Percentiles rank a stretch among this genome's conserved stretches.
These are phyloP conservation scores for Microdochium paspali DNA, from an alignment of 2,329 filamentous ascomycete species.

Conservation along the genomic window DNA sequence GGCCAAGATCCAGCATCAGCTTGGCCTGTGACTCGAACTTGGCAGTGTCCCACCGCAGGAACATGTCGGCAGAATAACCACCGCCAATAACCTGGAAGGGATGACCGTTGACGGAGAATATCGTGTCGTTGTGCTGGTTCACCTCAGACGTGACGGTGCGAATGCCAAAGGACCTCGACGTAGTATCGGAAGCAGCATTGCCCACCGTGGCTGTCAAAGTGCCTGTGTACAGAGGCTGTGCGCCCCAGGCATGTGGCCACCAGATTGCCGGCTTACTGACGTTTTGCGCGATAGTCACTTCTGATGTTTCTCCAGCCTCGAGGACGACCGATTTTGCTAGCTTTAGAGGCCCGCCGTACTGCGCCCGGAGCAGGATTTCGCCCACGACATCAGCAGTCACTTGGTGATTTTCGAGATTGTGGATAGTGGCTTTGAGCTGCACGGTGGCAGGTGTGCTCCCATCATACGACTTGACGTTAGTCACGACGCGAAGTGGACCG, in stretches of 20 bases:
- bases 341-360: constrained; percentile 7
- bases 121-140: constrained; percentile 42
- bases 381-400: constrained; percentile 25
- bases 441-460: constrained; percentile 21
- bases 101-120: constrained; percentile 45
- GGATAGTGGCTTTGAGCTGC: constrained; percentile 25
- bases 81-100: constrained; percentile 52
- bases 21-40: constrained; percentile 38
- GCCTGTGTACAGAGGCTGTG: constrained; percentile 39
- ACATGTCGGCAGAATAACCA: constrained; percentile 53
- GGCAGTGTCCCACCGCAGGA: constrained; percentile 43
- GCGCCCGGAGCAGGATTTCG: constrained; percentile 22
- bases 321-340: constrained; percentile 26
- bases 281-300: constrained; percentile 24
- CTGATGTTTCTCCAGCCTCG: constrained; percentile 23
- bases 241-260: constrained; percentile 54
- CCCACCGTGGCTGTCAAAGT: constrained; percentile 16
- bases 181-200: constrained; percentile 20
- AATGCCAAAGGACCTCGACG: constrained; percentile 36
- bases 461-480: constrained; percentile 24
- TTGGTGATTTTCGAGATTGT: constrained; percentile 28
- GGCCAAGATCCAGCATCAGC: constrained; percentile 49
- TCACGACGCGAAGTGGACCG: constrained; percentile 32
- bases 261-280: constrained; percentile 40
- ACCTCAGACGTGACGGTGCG: constrained; percentile 41